phyloP scores from a whole-genome alignment of 2,329 filamentous ascomycete genomes.

The Diaporthe citri region DNA sequence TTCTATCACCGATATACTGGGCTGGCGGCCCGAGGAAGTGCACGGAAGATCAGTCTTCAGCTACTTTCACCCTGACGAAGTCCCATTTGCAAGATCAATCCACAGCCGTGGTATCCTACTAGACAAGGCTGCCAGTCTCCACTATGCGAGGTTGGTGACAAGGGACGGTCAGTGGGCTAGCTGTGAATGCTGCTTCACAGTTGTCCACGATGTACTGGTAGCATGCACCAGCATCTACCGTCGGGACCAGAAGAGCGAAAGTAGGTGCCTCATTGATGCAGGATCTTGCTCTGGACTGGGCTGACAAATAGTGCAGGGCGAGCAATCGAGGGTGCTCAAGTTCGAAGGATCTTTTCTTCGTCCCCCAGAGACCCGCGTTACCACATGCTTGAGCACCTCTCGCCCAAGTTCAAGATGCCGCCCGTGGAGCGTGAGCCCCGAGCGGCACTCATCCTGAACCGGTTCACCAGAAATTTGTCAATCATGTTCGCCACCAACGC shows the following conservation, averaged over 20 bases:
- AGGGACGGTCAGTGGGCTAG: slow-evolving; percentile 79
- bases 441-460: slow-evolving; percentile 86
- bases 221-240: slow-evolving; percentile 86
- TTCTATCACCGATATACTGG: slow-evolving; percentile 85
- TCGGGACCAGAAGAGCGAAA: slow-evolving; percentile 76
- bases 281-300: not conserved
- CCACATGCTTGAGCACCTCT: slow-evolving; percentile 89
- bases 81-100: slow-evolving; percentile 79
- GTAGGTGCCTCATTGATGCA: slow-evolving; percentile 63
- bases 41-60: slow-evolving; percentile 84
- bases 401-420: slow-evolving; percentile 79
- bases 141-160: slow-evolving; percentile 80
- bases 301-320: slow-evolving; percentile 66
- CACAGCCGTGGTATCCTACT: slow-evolving; percentile 80
- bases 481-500: slow-evolving; percentile 90
- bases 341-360: slow-evolving; percentile 83
- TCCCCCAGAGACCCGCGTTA: slow-evolving; percentile 87
- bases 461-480: slow-evolving; percentile 84
- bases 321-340: slow-evolving; percentile 81
- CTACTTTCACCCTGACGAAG: slow-evolving; percentile 86
- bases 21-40: slow-evolving; percentile 82
- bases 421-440: slow-evolving; percentile 80
- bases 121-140: slow-evolving; percentile 87
- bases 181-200: slow-evolving; percentile 90
- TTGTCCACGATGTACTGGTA: slow-evolving; percentile 89